Evolutionary conservation across 2,329 filamentous ascomycete species (phyloP), one percentile per base, ranked within the genome.

Genomic region (Aureobasidium subglaciale): DNA sequence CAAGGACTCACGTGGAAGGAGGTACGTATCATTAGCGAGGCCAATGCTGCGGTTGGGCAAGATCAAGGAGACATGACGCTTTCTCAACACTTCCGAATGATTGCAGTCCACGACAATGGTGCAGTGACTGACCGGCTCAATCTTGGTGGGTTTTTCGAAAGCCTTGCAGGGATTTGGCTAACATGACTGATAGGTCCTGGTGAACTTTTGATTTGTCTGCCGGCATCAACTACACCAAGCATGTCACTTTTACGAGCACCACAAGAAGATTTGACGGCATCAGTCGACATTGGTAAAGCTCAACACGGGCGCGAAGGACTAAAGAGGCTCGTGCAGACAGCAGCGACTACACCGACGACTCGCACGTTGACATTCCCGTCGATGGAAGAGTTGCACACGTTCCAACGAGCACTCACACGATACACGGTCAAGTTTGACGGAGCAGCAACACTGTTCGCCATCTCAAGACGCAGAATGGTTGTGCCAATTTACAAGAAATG

Each of bases 401-500:
- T 96, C 69, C 82, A 96, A 67, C 76, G 78, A 46, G 87, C 88
- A 2, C 74, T 95, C 56, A 95, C 90, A 0, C 89, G 90, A 0
- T 95, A 87, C 69, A 77, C 77, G 24, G 88, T 96, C 15, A 73
- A 66, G 3, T 70, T 63, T 63, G 67, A 74, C 56, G 60, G 64
- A 25, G 64, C 88, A 52, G 89, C 89, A 5, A 76, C 80, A 7
- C 84, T 83, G 0, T 88, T 96, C 68, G 84, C 86, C 57, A 95
- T 96, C 61, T 85, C 90, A 1, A 84, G 90, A 7, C 62, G 68
- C 8, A 61, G 66, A 45, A 93, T 91, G 86, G 88, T 96, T 11
- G 89, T 95, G 15, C 89, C 89, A 0, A 92, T 96, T 61, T 88
- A 95, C 74, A 95, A 96, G 73, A 93, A 93, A 70, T 95, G 89